These are phyloP conservation scores for Pyrenophora graminea DNA, from an alignment of 2,329 filamentous ascomycete genomes.

Conservation along the genomic window DNA sequence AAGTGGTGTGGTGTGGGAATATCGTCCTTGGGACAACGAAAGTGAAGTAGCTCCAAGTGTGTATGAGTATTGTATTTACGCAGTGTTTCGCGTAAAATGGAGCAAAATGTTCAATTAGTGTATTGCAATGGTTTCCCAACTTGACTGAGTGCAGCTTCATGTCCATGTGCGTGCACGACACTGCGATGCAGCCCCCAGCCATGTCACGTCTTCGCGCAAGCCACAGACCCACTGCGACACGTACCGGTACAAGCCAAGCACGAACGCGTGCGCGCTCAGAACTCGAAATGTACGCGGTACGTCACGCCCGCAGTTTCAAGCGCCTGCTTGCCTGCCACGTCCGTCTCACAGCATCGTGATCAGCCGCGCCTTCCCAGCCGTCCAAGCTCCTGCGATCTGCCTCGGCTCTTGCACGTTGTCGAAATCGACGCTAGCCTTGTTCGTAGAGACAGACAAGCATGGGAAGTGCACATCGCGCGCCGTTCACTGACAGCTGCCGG, in stretches of 20 bases:
- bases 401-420: conserved; percentile 4
- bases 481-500: no score
- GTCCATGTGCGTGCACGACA: neutral
- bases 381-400: conserved; percentile 5
- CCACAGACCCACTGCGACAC: no score
- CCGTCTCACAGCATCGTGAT: conserved; percentile 4
- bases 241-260: no score
- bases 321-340: conserved; percentile 13
- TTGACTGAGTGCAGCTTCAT: neutral
- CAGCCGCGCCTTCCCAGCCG: neutral
- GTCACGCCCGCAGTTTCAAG: conserved; percentile 9
- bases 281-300: conserved; percentile 6
- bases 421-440: neutral
- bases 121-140: neutral
- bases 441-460: no score
- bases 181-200: neutral
- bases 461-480: no score
- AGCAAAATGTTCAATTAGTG: conserved; percentile 18
- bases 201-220: conserved; percentile 1
- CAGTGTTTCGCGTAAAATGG: conserved; percentile 23
- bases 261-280: conserved; percentile 6
- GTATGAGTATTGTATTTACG: conserved; percentile 32
- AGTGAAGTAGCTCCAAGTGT: conserved; percentile 14
- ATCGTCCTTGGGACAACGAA: conserved; percentile 10
- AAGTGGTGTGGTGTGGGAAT: conserved; percentile 16